phyloP scores from a whole-genome alignment of 2,329 filamentous ascomycete genomes.

The Pezizomycotina sp. region DNA sequence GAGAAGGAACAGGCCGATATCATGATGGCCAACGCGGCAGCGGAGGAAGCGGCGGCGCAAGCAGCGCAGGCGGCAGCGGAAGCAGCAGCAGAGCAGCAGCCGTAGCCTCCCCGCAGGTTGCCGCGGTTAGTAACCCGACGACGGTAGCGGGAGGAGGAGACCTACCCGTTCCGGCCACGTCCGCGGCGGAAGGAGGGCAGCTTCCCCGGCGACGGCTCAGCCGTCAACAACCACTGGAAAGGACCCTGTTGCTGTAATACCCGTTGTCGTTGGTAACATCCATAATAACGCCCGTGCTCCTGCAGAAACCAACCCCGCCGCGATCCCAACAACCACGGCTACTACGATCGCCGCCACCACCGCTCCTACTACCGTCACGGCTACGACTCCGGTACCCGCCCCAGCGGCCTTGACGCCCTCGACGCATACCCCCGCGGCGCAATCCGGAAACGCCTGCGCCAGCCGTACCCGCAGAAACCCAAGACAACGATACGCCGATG shows the following conservation, averaged over 20 bases:
- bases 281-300: constrained; percentile 5
- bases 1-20: no score
- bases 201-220: constrained; percentile 15
- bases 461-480: background rate
- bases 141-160: constrained; percentile 2
- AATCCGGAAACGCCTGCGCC: background rate
- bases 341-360: no score
- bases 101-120: constrained; percentile 4
- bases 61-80: background rate
- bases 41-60: constrained; percentile 3
- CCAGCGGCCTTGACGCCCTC: no score
- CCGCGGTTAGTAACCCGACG: constrained; percentile 11
- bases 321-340: no score
- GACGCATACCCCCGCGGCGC: no score
- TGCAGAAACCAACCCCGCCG: no score
- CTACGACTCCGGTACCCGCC: constrained; percentile 1
- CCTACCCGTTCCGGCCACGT: no score
- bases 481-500: constrained; percentile 11
- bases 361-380: no score
- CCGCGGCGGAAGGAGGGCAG: constrained; percentile 1
- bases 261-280: constrained; percentile 19
- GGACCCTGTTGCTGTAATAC: constrained; percentile 18
- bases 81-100: constrained; percentile 1
- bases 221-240: constrained; percentile 19
- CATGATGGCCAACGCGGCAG: no score